These are phyloP conservation scores for Pyrenopolyporus hunteri DNA, from an alignment of 495 filamentous ascomycete genomes.

Conservation along the genomic window DNA sequence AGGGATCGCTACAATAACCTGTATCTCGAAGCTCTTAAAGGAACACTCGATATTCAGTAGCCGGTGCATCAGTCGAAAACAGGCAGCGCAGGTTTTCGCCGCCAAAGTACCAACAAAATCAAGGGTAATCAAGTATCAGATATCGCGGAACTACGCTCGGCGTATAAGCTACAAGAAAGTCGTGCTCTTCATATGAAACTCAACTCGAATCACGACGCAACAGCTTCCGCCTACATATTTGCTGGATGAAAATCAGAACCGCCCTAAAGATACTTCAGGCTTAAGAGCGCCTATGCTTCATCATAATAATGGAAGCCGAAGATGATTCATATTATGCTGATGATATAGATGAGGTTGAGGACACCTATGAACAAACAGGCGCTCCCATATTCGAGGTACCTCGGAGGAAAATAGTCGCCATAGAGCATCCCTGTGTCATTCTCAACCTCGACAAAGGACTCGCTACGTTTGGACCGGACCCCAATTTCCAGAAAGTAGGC, in stretches of 20 bases:
- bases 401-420: slow-evolving; percentile 66
- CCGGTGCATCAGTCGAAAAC: too few relatives aligned
- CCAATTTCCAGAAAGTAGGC: slow-evolving; percentile 69
- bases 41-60: too few relatives aligned
- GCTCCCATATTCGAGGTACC: slow-evolving; percentile 63
- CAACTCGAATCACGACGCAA: too few relatives aligned
- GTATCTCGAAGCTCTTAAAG: neutral
- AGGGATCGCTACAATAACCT: neutral
- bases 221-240: too few relatives aligned
- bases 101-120: neutral
- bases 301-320: slow-evolving; percentile 13
- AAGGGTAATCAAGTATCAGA: neutral
- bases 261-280: too few relatives aligned
- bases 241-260: too few relatives aligned
- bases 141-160: neutral
- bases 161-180: neutral
- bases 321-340: slow-evolving; percentile 5
- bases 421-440: slow-evolving; percentile 89
- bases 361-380: slow-evolving; percentile 17
- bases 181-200: neutral
- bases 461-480: slow-evolving; percentile 73
- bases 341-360: slow-evolving; percentile 6
- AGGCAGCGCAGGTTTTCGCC: neutral
- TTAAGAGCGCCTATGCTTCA: neutral
- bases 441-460: slow-evolving; percentile 82